Base-by-base conservation (phyloP, 306 rosid species). In the Phaseolus lunatus region DNA sequence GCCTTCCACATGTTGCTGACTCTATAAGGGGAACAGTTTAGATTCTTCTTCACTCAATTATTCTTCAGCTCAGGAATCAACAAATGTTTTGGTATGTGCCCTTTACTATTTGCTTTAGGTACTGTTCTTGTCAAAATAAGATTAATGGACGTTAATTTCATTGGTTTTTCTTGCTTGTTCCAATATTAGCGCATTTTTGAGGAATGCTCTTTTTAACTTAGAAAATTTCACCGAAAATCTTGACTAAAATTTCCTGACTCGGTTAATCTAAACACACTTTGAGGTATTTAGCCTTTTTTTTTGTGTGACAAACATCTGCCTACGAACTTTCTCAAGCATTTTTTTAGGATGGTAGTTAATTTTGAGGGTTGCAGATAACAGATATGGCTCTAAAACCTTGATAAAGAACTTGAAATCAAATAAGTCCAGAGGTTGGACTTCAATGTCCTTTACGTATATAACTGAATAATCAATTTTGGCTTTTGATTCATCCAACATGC, bases 1-100 rank as follows among this genome's bases (percentile, higher is more conserved):
- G 50, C 77, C 84, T 87, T 70, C 85, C 90, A 70, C 80, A 49
- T 41, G 79, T 24, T 56, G 77, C 48, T 18, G 70, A 49, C 33
- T 27, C 81, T 61, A 45, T 44, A 41, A 80, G 57, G 62, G 87
- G 69, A 65, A 53, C 77, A 41, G 70, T 66, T 76, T 86, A 82
- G 82, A 78, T 79, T 10, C 82, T 54, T 22, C 31, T 56, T 33
- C 35, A 52, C 39, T 69, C 75, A 19, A 24, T 53, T 78, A 23
- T 59, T 66, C 81, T 65, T 70, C 49, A 37, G 52, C 69, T 54
- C 66, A 29, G 70, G 35, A 81, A 45, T 80, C 53, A 70, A 45
- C 43, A 75, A 59, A 73, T 45, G 62, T 20, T 52, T 67, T 20
- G 78, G 78, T 45, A 57, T 70, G 64, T 77, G 64, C 49, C 6